Conservation (phyloP, 2,329 filamentous ascomycete genomes). For the Aspergillus sp. region DNA sequence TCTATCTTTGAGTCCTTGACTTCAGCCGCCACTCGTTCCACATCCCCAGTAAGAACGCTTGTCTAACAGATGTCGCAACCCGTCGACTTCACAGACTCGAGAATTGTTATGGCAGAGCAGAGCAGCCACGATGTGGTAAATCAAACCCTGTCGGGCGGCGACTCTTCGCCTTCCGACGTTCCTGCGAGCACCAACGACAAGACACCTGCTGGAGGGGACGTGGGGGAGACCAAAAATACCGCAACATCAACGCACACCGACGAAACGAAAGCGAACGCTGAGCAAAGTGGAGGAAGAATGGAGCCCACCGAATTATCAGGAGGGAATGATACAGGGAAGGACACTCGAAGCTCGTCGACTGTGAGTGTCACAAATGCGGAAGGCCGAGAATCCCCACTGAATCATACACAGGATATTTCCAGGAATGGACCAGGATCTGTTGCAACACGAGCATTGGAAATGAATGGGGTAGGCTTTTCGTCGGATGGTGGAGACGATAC, state of each 20-base stretch:
- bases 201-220: constrained; percentile 48
- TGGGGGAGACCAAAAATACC: constrained; percentile 39
- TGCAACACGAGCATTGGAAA: constrained; percentile 32
- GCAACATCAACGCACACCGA: constrained; percentile 24
- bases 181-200: constrained; percentile 57
- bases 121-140: constrained; percentile 67
- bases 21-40: constrained; percentile 13
- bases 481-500: constrained; percentile 37
- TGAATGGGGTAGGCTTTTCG: constrained; percentile 32
- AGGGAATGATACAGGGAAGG: constrained; percentile 20
- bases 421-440: constrained; percentile 28
- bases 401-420: constrained; percentile 18
- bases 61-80: constrained; percentile 31
- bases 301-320: constrained; percentile 10
- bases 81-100: constrained; percentile 38
- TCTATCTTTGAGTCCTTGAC: constrained; percentile 11
- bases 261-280: constrained; percentile 18
- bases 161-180: constrained; percentile 60
- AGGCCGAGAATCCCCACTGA: constrained; percentile 14
- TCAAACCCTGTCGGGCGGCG: constrained; percentile 64
- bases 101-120: constrained; percentile 70
- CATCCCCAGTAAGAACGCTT: constrained; percentile 14
- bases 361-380: constrained; percentile 21
- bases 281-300: constrained; percentile 19
- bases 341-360: constrained; percentile 18